Evolutionary conservation across 176 grass and related monocot genomes (phyloP).

Genomic region (Cenchrus fungigraminus): DNA sequence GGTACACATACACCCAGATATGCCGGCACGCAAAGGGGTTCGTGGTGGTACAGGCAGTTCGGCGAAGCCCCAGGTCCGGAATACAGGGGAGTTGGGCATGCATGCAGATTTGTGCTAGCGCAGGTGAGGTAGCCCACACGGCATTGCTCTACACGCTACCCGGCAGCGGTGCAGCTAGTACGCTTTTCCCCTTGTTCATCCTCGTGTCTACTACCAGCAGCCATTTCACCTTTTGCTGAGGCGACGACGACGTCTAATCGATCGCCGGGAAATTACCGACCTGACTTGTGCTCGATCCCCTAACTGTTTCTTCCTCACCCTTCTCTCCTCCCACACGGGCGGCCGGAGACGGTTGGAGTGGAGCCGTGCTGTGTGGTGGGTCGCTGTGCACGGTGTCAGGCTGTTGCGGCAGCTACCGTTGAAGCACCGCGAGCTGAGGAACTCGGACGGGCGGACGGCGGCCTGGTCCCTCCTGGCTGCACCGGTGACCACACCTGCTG

Average conservation of each 20-base stretch:
- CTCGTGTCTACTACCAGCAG: not conserved
- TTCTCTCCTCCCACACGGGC: not conserved
- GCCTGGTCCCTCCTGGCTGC: not conserved
- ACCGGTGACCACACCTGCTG: not conserved
- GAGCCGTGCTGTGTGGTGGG: not conserved
- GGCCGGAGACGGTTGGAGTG: not conserved
- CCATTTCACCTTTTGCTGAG: not conserved
- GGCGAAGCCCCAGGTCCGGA: not conserved
- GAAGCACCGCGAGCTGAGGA: not conserved
- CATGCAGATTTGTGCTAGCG: not conserved
- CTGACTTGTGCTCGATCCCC: too few relatives aligned
- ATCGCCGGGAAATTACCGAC: not conserved
- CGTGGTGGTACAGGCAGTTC: not conserved
- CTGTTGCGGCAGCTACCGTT: slow-evolving; percentile 16
- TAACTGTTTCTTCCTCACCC: not conserved
- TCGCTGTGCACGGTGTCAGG: not conserved
- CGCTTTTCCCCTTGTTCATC: too few relatives aligned
- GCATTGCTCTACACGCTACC: not conserved
- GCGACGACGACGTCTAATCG: not conserved
- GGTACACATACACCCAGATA: not conserved
- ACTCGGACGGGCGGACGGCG: not conserved
- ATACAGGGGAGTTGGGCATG: not conserved
- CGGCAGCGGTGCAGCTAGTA: not conserved
- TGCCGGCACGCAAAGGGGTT: not conserved
- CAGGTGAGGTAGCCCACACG: not conserved